A percentile compares a stretch with the other conserved stretches of the same genome.
These are phyloP conservation scores for Stachybotrys chartarum DNA, from an alignment of 2,329 filamentous ascomycete species.

Conservation along the genomic window DNA sequence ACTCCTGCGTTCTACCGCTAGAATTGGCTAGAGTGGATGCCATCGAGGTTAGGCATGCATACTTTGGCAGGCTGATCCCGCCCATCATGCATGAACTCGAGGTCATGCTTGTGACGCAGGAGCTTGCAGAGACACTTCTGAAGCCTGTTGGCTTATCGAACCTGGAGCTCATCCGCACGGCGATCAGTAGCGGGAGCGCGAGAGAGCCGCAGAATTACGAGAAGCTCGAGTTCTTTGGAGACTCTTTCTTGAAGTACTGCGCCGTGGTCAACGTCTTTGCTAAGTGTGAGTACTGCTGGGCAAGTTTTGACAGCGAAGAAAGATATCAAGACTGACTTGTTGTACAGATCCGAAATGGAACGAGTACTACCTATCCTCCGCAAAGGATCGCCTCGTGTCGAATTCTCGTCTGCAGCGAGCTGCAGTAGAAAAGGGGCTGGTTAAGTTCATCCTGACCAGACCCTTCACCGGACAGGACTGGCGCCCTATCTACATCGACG, in stretches of 20 bases:
- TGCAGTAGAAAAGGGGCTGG: constrained; percentile 55
- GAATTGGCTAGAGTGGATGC: constrained; percentile 41
- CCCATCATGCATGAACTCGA: constrained; percentile 66
- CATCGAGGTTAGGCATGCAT: constrained; percentile 34
- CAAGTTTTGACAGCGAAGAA: not conserved
- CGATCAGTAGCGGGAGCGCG: constrained; percentile 62
- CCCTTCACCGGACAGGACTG: constrained; percentile 65
- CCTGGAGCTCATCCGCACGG: constrained; percentile 52
- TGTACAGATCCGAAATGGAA: constrained; percentile 58
- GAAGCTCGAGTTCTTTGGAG: constrained; percentile 79
- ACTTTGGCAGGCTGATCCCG: constrained; percentile 60
- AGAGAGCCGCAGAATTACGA: constrained; percentile 64
- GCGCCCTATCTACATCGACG: constrained; percentile 53
- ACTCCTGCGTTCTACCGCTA: constrained; percentile 36
- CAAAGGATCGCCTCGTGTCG: constrained; percentile 64
- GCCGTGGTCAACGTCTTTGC: constrained; percentile 58
- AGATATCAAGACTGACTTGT: constrained; percentile 6
- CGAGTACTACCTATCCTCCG: constrained; percentile 65
- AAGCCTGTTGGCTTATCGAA: constrained; percentile 42
- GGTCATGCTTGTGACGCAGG: constrained; percentile 52
- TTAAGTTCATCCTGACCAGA: constrained; percentile 64
- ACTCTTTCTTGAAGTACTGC: constrained; percentile 72
- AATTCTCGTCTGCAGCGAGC: constrained; percentile 67
- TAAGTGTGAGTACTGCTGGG: constrained; percentile 31
- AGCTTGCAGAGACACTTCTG: constrained; percentile 38